These are phyloP conservation scores for Brassica cretica DNA, from an alignment of 345 rosid species.

Conservation along the genomic window DNA sequence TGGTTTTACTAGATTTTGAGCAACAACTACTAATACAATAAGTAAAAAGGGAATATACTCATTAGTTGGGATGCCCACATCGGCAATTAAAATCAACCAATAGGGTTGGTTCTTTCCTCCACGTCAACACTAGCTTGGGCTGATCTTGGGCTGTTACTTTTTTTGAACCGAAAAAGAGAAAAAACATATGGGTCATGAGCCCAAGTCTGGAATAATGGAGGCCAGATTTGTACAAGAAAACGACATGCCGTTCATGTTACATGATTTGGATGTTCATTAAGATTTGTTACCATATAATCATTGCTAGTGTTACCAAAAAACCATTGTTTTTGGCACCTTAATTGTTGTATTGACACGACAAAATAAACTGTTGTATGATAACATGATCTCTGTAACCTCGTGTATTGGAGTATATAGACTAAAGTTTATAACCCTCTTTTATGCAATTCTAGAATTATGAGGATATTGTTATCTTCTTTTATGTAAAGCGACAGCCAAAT, in stretches of 20 bases:
- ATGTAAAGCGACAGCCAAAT: neutral
- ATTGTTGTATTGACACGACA: neutral
- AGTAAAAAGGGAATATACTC: no score
- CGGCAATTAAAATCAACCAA: no score
- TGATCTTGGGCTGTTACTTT: no score
- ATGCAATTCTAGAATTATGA: neutral
- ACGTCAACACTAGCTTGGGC: no score
- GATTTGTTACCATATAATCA: neutral
- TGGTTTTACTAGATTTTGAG: neutral
- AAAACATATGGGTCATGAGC: no score
- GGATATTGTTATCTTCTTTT: neutral
- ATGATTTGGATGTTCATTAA: neutral
- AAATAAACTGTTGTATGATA: neutral
- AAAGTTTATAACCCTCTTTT: neutral
- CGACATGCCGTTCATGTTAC: neutral
- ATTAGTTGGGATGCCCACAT: no score
- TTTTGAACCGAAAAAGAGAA: no score
- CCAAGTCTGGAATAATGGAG: neutral
- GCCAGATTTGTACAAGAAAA: constrained; percentile 6
- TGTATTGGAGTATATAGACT: neutral
- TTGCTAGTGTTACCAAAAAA: no score
- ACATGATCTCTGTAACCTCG: neutral
- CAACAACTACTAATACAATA: neutral
- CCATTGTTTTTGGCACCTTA: neutral
- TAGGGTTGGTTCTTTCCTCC: no score